Evolutionary conservation across 2,329 filamentous ascomycete species (phyloP).

Genomic region (Fusarium sp.): DNA sequence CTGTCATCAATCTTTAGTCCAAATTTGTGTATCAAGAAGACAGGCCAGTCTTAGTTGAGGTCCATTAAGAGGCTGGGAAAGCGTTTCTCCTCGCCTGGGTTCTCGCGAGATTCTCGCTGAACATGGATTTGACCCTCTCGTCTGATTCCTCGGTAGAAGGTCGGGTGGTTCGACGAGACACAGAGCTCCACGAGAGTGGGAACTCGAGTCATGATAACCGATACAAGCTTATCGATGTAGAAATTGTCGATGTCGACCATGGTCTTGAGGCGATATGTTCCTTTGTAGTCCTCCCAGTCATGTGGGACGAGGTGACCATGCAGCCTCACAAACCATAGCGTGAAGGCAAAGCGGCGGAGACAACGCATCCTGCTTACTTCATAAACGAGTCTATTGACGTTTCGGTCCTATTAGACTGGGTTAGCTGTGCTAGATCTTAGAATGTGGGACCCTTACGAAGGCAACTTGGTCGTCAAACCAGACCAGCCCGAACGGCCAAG

Average conservation of each 20-base stretch:
- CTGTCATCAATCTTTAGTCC: neutral
- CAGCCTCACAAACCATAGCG: neutral
- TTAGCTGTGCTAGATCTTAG: neutral
- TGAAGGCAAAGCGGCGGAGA: neutral
- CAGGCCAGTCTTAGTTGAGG: neutral
- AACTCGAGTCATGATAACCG: neutral
- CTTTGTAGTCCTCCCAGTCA: neutral
- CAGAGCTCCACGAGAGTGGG: neutral
- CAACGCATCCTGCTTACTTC: neutral
- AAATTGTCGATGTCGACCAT: neutral
- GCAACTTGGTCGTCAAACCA: neutral
- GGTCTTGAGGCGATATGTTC: neutral
- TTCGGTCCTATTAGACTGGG: neutral
- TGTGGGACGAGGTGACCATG: neutral
- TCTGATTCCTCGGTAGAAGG: neutral
- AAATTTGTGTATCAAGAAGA: neutral
- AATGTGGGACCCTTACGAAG: neutral
- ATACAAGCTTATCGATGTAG: neutral
- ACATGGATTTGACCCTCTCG: neutral
- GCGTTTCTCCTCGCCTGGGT: neutral
- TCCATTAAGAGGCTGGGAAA: neutral
- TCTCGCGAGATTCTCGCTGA: neutral
- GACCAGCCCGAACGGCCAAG: neutral
- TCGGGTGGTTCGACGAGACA: neutral
- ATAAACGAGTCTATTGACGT: fast-evolving